Conservation (phyloP, 148 eudicot genomes). For the Selenicereus undatus region DNA sequence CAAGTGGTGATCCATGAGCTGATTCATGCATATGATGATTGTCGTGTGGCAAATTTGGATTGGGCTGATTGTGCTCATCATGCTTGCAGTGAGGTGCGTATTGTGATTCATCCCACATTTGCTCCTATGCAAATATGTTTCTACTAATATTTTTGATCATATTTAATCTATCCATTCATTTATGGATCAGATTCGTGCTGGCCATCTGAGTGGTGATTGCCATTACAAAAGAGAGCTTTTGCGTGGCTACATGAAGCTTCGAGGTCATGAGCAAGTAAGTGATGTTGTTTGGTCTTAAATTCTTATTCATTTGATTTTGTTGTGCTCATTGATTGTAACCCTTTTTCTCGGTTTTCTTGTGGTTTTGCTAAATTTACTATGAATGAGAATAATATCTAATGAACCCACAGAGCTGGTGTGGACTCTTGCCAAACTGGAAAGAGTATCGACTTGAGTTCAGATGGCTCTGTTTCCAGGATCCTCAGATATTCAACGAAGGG, state of each 20-base stretch:
- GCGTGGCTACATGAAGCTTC: slow-evolving; percentile 74
- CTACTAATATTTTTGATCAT: not conserved
- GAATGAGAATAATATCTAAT: not conserved
- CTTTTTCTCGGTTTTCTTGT: not conserved
- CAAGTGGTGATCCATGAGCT: slow-evolving; percentile 95
- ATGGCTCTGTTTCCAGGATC: not conserved
- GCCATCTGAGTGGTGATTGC: slow-evolving; percentile 96
- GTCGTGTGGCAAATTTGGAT: slow-evolving; percentile 80
- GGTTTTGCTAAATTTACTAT: not conserved
- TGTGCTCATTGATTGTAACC: not conserved
- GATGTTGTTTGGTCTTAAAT: not conserved
- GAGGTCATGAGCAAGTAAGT: slow-evolving; percentile 90
- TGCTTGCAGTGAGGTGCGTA: slow-evolving; percentile 85
- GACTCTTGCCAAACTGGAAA: not conserved
- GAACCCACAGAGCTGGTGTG: not conserved
- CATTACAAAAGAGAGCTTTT: slow-evolving; percentile 77
- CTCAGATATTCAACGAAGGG: not conserved
- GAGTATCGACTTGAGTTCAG: not conserved
- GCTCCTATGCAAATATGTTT: not conserved
- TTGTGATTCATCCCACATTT: not conserved
- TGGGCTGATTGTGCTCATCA: slow-evolving; percentile 93
- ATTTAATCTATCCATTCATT: not conserved
- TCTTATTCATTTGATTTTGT: not conserved
- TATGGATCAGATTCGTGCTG: slow-evolving; percentile 69
- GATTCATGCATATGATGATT: slow-evolving; percentile 93